Percentiles rank a stretch among this genome's conserved stretches.
phyloP scores from a whole-genome alignment of 1,284 basidiomycete genomes.

The Neolentinus lepideus region DNA sequence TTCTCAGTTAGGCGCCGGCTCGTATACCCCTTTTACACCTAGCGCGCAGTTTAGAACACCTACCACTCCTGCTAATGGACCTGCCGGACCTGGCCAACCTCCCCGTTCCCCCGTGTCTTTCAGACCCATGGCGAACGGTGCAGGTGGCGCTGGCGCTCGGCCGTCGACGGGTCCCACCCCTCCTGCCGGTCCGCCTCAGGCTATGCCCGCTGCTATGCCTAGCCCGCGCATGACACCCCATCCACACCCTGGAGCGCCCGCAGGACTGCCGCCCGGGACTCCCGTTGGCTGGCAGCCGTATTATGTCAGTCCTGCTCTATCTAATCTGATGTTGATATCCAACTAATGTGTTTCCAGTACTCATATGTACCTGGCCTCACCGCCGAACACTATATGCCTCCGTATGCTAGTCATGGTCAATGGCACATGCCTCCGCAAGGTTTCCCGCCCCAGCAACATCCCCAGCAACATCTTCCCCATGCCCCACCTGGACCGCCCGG shows the following conservation, averaged over 20 bases:
- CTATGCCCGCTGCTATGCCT: slow-evolving; percentile 41
- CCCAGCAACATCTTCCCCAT: background rate
- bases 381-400: slow-evolving; percentile 23
- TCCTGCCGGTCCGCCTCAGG: slow-evolving; percentile 35
- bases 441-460: slow-evolving; percentile 19
- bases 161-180: slow-evolving; percentile 47
- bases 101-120: slow-evolving; percentile 62
- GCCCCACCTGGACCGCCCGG: slow-evolving; percentile 26
- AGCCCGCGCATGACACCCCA: slow-evolving; percentile 58
- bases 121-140: slow-evolving; percentile 57
- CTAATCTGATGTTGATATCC: slow-evolving; percentile 2
- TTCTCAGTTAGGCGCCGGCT: slow-evolving; percentile 36
- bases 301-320: slow-evolving; percentile 26
- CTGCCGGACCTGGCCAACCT: slow-evolving; percentile 20
- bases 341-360: slow-evolving; percentile 15
- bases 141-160: slow-evolving; percentile 35
- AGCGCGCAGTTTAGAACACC: slow-evolving; percentile 18
- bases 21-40: slow-evolving; percentile 33
- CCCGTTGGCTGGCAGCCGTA: slow-evolving; percentile 27
- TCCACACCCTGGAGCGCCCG: slow-evolving; percentile 44
- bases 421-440: slow-evolving; percentile 30
- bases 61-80: slow-evolving; percentile 28
- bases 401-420: slow-evolving; percentile 23
- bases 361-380: slow-evolving; percentile 22
- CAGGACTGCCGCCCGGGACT: slow-evolving; percentile 22